Conservation (phyloP, 176 grass and related monocot genomes). For the Miscanthus lutarioriparius region DNA sequence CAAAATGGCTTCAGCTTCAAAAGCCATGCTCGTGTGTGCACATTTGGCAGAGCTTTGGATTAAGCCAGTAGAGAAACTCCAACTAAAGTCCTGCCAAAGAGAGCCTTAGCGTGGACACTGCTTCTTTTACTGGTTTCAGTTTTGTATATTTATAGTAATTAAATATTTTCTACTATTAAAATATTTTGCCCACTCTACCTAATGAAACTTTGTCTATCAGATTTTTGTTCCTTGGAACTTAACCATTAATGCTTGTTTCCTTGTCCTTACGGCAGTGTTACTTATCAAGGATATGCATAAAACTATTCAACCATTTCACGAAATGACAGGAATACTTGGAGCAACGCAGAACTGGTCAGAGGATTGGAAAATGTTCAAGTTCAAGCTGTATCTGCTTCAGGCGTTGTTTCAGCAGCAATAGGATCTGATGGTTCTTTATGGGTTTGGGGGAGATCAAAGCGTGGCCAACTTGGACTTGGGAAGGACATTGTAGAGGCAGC, state of each 20-base stretch:
- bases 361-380: constrained; percentile 80
- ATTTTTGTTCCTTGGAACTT: not conserved
- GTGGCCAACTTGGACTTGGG: constrained; percentile 89
- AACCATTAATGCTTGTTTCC: not conserved
- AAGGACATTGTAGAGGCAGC: constrained; percentile 50
- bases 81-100: too few relatives aligned
- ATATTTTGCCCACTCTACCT: not conserved
- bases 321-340: constrained; percentile 68
- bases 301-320: not conserved
- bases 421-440: constrained; percentile 77
- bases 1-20: too few relatives aligned
- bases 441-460: constrained; percentile 90
- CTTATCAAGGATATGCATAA: not conserved
- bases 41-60: too few relatives aligned
- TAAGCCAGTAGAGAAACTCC: too few relatives aligned
- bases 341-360: constrained; percentile 63
- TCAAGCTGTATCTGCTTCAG: constrained; percentile 69
- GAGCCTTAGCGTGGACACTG: not conserved
- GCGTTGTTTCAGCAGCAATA: constrained; percentile 78
- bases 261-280: not conserved
- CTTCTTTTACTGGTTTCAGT: not conserved
- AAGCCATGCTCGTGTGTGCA: too few relatives aligned
- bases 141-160: not conserved
- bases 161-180: not conserved
- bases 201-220: not conserved